Evolutionary conservation across 306 rosid species (phyloP), one percentile per base, ranked within the genome.

Genomic region (Chamaecrista fasciculata): DNA sequence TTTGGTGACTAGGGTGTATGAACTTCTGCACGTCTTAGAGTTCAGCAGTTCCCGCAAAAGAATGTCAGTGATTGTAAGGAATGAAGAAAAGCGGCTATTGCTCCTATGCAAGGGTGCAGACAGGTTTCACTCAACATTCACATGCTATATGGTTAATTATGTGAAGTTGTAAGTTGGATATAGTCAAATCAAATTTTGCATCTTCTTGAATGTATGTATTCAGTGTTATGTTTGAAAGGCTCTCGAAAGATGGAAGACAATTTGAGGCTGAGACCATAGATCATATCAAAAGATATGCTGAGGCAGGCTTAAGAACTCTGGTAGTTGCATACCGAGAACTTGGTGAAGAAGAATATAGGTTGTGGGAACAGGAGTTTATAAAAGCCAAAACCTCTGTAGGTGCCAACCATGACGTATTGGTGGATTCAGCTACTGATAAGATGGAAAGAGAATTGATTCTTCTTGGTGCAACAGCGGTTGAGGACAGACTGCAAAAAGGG

Each of bases 101-200:
- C 96, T 89, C 78, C 80, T 92, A 66, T 79, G 90, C 91, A 92
- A 92, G 85, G 98, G 98, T 65, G 98, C 96, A 16, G 98, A 92
- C 87, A 91, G 96, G 97, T 91, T 82, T 80, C 78, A 67, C 66
- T 65, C 46, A 52, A 36, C 52, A 71, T 62, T 48, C 61, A 49
- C 57, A 48, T 74, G 44, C 68, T 67, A 67, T 69, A 39, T 61
- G 24, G 48, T 60, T 67, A 55, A 50, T 15, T 26, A 33, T 25
- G 48, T 69, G 62, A 51, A 39, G 50, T 60, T 75, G 43, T 62
- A 48, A 72, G 78, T 77, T 81, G 53, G 68, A 14, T 64, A 25
- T 75, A 11, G 64, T 59, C 57, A 77, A 69, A 69, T 58, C 52
- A 64, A 62, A 60, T 16, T 63, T 47, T 77, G 62, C 39, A 76